These are phyloP conservation scores for Penicillium cinerascens DNA, from an alignment of 495 filamentous ascomycete species.

Conservation along the genomic window DNA sequence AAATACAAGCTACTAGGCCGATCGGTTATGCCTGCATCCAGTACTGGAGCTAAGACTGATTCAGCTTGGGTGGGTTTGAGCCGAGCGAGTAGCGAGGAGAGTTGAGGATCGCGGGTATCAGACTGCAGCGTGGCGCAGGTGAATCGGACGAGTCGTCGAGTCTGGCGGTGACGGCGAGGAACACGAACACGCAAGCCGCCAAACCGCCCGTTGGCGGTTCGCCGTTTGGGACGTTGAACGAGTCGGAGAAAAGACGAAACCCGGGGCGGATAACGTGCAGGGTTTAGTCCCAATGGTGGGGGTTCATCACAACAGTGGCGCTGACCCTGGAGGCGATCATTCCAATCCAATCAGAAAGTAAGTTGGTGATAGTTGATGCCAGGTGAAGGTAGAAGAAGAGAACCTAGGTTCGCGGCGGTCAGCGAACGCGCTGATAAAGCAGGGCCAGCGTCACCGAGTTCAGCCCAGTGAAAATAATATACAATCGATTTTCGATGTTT, in stretches of 20 bases:
- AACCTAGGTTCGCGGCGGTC: not conserved
- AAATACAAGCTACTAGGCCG: constrained; percentile 9
- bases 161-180: not conserved
- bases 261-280: constrained; percentile 23
- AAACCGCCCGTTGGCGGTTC: not conserved
- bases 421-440: not conserved
- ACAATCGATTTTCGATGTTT: not conserved
- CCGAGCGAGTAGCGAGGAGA: not conserved
- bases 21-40: constrained; percentile 9
- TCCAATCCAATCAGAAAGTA: not conserved
- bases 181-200: not conserved
- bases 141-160: too few species aligned
- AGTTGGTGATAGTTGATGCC: not conserved
- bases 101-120: not conserved
- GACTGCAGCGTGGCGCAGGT: not conserved
- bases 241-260: not conserved
- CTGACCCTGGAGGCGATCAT: constrained; percentile 16
- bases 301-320: constrained; percentile 23
- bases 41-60: constrained; percentile 1
- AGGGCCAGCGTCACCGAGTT: not conserved
- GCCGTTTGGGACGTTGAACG: not conserved
- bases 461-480: not conserved
- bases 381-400: not conserved
- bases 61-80: not conserved
- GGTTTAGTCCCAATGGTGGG: constrained; percentile 23